Percentiles rank a stretch among this genome's conserved stretches.
phyloP scores from a whole-genome alignment of 352 stramenopile species.

The Globisporangium acanthophoron region DNA sequence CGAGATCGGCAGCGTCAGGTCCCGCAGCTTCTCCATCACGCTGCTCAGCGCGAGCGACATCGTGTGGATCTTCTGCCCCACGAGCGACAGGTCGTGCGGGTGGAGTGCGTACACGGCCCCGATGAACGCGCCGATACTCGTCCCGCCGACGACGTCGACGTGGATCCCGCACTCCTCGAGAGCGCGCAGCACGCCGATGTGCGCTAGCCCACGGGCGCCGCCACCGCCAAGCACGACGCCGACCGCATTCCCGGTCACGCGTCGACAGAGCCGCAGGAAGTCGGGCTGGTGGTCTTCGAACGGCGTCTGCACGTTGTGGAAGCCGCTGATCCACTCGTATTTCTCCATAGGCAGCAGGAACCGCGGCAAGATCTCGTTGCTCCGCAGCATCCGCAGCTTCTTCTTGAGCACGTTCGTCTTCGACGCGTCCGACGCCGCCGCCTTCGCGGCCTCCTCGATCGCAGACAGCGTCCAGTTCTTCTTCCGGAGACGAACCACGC shows the following conservation, averaged over 20 bases:
- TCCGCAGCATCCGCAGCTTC: constrained; percentile 46
- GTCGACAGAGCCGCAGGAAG: constrained; percentile 83
- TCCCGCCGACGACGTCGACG: constrained; percentile 93
- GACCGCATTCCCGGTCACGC: constrained; percentile 90
- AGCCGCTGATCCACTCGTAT: constrained; percentile 83
- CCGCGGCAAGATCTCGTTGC: constrained; percentile 53
- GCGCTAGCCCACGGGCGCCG: constrained; percentile 89
- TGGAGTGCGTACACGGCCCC: constrained; percentile 75
- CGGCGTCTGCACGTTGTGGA: constrained; percentile 80
- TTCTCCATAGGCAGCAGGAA: constrained; percentile 80
- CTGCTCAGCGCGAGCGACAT: constrained; percentile 66
- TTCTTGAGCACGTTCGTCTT: constrained; percentile 50
- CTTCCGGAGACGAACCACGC: constrained; percentile 71
- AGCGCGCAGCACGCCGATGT: constrained; percentile 91
- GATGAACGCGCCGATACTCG: constrained; percentile 86
- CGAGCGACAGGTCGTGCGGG: constrained; percentile 56
- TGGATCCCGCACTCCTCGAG: constrained; percentile 91
- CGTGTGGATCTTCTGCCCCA: constrained; percentile 46
- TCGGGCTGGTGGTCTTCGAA: constrained; percentile 71
- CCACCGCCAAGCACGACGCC: constrained; percentile 93
- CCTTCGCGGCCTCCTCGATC: constrained; percentile 36
- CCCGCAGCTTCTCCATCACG: constrained; percentile 66
- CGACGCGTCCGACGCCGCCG: constrained; percentile 40
- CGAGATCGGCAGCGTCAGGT: constrained; percentile 86
- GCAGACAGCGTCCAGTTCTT: constrained; percentile 69